phyloP scores from a whole-genome alignment of 768 basidiomycete genomes.

The Auriscalpium microsporum region DNA sequence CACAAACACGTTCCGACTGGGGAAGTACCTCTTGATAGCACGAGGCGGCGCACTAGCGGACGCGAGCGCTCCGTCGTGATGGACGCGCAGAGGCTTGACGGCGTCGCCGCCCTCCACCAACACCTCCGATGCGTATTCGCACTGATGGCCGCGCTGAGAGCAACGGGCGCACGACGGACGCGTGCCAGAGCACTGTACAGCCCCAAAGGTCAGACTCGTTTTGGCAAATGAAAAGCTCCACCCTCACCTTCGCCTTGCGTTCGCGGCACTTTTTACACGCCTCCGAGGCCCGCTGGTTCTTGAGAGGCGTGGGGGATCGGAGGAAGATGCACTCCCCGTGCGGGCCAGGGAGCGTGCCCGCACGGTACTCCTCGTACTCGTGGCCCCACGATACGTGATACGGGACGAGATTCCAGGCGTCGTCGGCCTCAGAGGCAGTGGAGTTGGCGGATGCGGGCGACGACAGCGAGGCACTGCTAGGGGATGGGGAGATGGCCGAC shows the following conservation, averaged over 20 bases:
- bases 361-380: conserved; percentile 25
- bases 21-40: not conserved
- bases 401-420: conserved; percentile 30
- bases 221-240: not conserved
- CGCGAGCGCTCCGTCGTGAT: not conserved
- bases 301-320: conserved; percentile 31
- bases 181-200: conserved; percentile 27
- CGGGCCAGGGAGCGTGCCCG: conserved; percentile 29
- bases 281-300: conserved; percentile 27
- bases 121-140: conserved; percentile 24
- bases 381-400: conserved; percentile 33
- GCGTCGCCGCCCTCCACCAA: conserved; percentile 5
- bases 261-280: conserved; percentile 32
- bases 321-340: conserved; percentile 31
- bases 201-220: not conserved
- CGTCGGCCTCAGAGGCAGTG: conserved; percentile 14
- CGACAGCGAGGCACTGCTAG: conserved; percentile 10
- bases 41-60: too few species aligned
- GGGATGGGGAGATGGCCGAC: conserved; percentile 12
- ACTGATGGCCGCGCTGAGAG: conserved; percentile 24
- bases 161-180: conserved; percentile 30
- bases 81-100: conserved; percentile 5
- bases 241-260: conserved; percentile 31
- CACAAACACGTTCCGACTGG: not conserved
- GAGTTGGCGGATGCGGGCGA: conserved; percentile 5